Evolutionary conservation across 495 filamentous ascomycete genomes (phyloP).

Genomic region (Podospora sp.): DNA sequence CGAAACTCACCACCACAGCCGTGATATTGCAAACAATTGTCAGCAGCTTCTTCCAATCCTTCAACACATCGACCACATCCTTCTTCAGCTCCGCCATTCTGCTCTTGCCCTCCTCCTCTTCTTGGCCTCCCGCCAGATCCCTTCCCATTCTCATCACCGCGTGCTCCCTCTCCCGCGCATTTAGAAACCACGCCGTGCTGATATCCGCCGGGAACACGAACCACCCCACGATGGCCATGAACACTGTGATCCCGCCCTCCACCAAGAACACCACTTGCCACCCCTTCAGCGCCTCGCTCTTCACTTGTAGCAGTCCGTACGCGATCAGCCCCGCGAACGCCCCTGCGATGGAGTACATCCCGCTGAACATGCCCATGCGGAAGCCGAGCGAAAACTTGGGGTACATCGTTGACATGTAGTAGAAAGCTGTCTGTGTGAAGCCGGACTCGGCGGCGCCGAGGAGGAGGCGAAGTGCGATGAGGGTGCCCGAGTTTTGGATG

Average conservation of each 20-base stretch:
- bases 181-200: constrained; percentile 34
- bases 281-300: constrained; percentile 44
- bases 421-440: constrained; percentile 60
- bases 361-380: constrained; percentile 59
- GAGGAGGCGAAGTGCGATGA: constrained; percentile 57
- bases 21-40: constrained; percentile 30
- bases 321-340: constrained; percentile 61
- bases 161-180: constrained; percentile 29
- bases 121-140: constrained; percentile 44
- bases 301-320: constrained; percentile 57
- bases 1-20: constrained; percentile 26
- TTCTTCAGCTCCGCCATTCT: constrained; percentile 20
- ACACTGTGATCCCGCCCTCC: constrained; percentile 51
- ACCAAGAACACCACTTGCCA: constrained; percentile 63
- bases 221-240: constrained; percentile 56
- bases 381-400: constrained; percentile 62
- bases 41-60: constrained; percentile 31
- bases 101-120: constrained; percentile 17
- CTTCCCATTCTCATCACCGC: constrained; percentile 40
- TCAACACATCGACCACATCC: constrained; percentile 24
- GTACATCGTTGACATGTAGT: constrained; percentile 62
- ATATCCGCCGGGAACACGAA: constrained; percentile 61
- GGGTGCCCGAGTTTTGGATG: constrained; percentile 43
- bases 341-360: constrained; percentile 60
- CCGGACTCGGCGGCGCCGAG: constrained; percentile 62